These are phyloP conservation scores for Penicillium steckii DNA, from an alignment of 495 filamentous ascomycete species.

Conservation along the genomic window DNA sequence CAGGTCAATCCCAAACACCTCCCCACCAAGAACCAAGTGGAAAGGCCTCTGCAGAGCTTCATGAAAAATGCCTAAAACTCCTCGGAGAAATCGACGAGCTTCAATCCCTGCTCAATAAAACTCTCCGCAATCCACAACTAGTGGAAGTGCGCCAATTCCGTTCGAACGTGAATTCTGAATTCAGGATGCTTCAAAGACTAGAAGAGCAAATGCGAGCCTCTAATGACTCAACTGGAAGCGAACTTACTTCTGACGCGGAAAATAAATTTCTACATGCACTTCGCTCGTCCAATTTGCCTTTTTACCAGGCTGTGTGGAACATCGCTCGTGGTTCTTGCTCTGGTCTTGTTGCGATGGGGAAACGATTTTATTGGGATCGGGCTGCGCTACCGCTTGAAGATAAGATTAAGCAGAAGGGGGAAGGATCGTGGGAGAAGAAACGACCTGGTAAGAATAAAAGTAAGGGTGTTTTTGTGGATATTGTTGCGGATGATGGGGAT, in stretches of 20 bases:
- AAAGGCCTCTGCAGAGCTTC: slow-evolving; percentile 26
- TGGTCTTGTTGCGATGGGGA: slow-evolving; percentile 51
- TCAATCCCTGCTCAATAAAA: slow-evolving; percentile 39
- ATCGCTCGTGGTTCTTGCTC: slow-evolving; percentile 46
- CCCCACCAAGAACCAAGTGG: slow-evolving; percentile 7
- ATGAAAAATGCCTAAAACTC: slow-evolving; percentile 41
- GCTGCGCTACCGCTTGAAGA: slow-evolving; percentile 8
- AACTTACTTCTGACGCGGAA: slow-evolving; percentile 20
- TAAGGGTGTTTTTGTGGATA: slow-evolving; percentile 46
- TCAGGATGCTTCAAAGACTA: slow-evolving; percentile 51
- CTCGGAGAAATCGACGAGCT: slow-evolving; percentile 50
- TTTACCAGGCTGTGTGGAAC: slow-evolving; percentile 55
- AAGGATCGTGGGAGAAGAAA: slow-evolving; percentile 14
- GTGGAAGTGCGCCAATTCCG: slow-evolving; percentile 54
- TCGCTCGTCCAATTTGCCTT: slow-evolving; percentile 57
- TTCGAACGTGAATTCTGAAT: slow-evolving; percentile 46
- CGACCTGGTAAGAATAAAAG: slow-evolving; percentile 38
- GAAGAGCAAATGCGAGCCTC: slow-evolving; percentile 21
- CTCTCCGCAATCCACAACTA: slow-evolving; percentile 47
- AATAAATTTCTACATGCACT: slow-evolving; percentile 43
- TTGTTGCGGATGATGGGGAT: slow-evolving; percentile 52
- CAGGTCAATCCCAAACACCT: slow-evolving; percentile 1
- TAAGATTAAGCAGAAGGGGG: slow-evolving; percentile 12
- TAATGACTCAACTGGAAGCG: slow-evolving; percentile 2
- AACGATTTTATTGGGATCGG: slow-evolving; percentile 54